These are phyloP conservation scores for Spinellus fusiger DNA, from an alignment of 192 early-diverging fungal species.

Conservation along the genomic window DNA sequence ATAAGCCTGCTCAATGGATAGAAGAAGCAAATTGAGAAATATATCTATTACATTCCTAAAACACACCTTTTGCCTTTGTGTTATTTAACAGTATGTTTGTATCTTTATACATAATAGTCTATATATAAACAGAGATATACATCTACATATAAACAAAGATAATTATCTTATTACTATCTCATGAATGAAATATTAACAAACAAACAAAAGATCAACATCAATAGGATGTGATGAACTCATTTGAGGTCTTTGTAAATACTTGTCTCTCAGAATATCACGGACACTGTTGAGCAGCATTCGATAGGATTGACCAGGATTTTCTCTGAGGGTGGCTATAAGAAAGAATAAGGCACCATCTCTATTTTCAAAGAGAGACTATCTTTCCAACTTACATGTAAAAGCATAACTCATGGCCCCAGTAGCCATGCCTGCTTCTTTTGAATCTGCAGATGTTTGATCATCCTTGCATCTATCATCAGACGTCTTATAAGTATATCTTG, in stretches of 20 bases:
- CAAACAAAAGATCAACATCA: slow-evolving; percentile 31
- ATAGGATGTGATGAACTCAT: slow-evolving; percentile 56
- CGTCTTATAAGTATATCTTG: background rate
- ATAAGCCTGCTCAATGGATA: too few species aligned
- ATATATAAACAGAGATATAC: background rate
- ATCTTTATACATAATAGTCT: too few species aligned
- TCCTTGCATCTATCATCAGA: slow-evolving; percentile 60
- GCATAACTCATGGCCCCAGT: slow-evolving; percentile 76
- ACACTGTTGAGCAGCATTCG: slow-evolving; percentile 62
- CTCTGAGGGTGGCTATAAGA: slow-evolving; percentile 34
- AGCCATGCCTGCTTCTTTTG: slow-evolving; percentile 49
- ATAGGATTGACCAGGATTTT: slow-evolving; percentile 58
- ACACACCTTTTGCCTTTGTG: too few species aligned
- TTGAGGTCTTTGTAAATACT: slow-evolving; percentile 78
- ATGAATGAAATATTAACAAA: too few species aligned
- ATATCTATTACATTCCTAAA: too few species aligned
- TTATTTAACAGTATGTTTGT: too few species aligned
- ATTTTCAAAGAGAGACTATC: background rate
- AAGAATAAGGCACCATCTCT: background rate
- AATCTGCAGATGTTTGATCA: slow-evolving; percentile 72
- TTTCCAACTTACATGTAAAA: slow-evolving; percentile 46
- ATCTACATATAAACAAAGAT: background rate
- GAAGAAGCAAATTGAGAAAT: too few species aligned
- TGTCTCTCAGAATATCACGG: slow-evolving; percentile 51
- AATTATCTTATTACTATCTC: too few species aligned